phyloP scores from a whole-genome alignment of 2,329 filamentous ascomycete genomes.

The Chrysoporthe puriensis region DNA sequence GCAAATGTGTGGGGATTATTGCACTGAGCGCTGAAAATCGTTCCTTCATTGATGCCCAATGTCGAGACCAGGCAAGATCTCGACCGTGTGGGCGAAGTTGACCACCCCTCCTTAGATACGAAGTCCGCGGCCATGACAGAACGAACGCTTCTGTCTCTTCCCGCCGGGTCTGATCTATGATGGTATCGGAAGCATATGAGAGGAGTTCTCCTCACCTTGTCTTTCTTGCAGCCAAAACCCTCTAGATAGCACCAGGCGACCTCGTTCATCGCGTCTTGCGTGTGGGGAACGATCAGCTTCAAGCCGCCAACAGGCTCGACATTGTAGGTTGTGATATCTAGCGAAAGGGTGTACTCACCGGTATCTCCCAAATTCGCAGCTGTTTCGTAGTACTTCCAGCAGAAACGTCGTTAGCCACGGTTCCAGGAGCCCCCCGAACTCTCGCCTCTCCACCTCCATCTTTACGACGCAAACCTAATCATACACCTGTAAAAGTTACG shows the following conservation, averaged over 20 bases:
- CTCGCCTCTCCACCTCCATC: not conserved
- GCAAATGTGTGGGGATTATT: conserved; percentile 11
- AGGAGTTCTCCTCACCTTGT: conserved; percentile 78
- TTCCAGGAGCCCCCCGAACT: not conserved
- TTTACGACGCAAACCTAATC: no score
- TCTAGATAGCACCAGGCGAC: conserved; percentile 94
- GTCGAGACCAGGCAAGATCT: conserved; percentile 6
- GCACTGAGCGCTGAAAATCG: conserved; percentile 33
- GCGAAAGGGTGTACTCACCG: conserved; percentile 48
- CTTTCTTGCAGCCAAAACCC: conserved; percentile 96
- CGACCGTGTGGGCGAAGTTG: not conserved
- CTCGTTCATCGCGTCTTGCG: conserved; percentile 91
- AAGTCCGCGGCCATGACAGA: not conserved
- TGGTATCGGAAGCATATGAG: not conserved
- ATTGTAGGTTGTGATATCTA: not conserved
- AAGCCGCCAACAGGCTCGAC: conserved; percentile 19
- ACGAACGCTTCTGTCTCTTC: not conserved
- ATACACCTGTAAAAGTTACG: not conserved
- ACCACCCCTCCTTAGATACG: not conserved
- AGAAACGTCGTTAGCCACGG: conserved; percentile 19
- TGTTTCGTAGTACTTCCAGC: conserved; percentile 86
- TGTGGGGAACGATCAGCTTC: conserved; percentile 37
- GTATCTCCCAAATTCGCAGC: conserved; percentile 95
- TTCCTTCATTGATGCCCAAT: conserved; percentile 46
- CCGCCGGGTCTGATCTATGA: not conserved